These are phyloP conservation scores for Solanum dulcamara DNA, from an alignment of 257 asterid species.

Conservation along the genomic window DNA sequence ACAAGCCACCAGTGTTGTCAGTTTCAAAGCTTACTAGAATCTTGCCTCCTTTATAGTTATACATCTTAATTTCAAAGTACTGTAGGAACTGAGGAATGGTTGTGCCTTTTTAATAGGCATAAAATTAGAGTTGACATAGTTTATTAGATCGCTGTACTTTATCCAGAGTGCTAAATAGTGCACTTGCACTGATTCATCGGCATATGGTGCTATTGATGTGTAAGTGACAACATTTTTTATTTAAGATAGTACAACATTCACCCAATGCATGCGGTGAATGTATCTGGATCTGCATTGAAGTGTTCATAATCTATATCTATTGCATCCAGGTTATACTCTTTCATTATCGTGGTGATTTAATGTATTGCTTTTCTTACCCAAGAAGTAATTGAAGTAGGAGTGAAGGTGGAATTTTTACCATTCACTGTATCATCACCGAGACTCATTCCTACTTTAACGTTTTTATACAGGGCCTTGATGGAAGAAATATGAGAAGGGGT, in stretches of 20 bases:
- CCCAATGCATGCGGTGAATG: conserved; percentile 69
- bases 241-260: conserved; percentile 38
- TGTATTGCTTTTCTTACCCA: conserved; percentile 60
- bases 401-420: conserved; percentile 20
- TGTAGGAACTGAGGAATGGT: conserved; percentile 43
- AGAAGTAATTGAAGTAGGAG: conserved; percentile 30
- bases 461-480: conserved; percentile 42
- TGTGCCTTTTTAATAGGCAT: conserved; percentile 40
- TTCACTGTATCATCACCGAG: conserved; percentile 47
- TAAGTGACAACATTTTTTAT: conserved; percentile 32
- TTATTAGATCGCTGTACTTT: conserved; percentile 42
- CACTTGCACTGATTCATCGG: conserved; percentile 28
- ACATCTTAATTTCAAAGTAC: conserved; percentile 43
- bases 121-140: conserved; percentile 68
- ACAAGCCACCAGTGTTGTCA: conserved; percentile 53
- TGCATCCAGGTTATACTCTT: conserved; percentile 45
- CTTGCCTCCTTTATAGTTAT: conserved; percentile 45
- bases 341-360: conserved; percentile 36
- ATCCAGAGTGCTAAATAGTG: conserved; percentile 61
- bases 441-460: conserved; percentile 61
- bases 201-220: conserved; percentile 63
- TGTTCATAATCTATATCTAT: conserved; percentile 75
- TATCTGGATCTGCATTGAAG: conserved; percentile 49
- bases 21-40: conserved; percentile 54
- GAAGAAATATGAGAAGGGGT: conserved; percentile 37